These are phyloP conservation scores for Saksenaea oblongispora DNA, from an alignment of 371 early-diverging fungal genomes.

Conservation along the genomic window DNA sequence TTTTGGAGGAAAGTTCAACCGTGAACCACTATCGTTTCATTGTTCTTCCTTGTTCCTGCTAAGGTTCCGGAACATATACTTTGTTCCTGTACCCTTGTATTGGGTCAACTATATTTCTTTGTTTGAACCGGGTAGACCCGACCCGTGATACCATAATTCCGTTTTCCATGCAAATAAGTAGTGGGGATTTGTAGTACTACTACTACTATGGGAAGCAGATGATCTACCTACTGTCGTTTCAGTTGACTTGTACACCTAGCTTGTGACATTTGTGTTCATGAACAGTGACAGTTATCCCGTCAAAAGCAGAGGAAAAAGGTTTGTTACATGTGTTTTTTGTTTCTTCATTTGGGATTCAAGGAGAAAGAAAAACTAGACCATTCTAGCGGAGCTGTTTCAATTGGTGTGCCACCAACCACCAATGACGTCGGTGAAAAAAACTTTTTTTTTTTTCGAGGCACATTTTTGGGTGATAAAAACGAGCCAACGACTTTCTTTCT, in stretches of 20 bases:
- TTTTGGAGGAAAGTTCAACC: too few relatives aligned
- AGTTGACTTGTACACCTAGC: too few relatives aligned
- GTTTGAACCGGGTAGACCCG: too few relatives aligned
- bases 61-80: too few relatives aligned
- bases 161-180: too few relatives aligned
- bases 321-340: not conserved
- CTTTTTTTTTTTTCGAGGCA: not conserved
- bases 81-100: too few relatives aligned
- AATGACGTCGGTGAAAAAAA: conserved; percentile 1
- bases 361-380: not conserved
- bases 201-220: not conserved
- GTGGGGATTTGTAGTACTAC: too few relatives aligned
- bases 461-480: not conserved
- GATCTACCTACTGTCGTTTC: not conserved
- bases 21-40: too few relatives aligned
- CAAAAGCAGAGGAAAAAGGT: not conserved
- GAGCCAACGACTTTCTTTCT: not conserved
- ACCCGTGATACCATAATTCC: too few relatives aligned
- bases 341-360: not conserved
- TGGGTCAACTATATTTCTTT: too few relatives aligned
- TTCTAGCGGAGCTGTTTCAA: not conserved
- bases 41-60: too few relatives aligned
- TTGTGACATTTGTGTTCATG: not conserved
- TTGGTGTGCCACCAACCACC: not conserved
- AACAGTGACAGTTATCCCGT: not conserved